Conservation (phyloP, 306 rosid genomes). For the Prunus salicina region DNA sequence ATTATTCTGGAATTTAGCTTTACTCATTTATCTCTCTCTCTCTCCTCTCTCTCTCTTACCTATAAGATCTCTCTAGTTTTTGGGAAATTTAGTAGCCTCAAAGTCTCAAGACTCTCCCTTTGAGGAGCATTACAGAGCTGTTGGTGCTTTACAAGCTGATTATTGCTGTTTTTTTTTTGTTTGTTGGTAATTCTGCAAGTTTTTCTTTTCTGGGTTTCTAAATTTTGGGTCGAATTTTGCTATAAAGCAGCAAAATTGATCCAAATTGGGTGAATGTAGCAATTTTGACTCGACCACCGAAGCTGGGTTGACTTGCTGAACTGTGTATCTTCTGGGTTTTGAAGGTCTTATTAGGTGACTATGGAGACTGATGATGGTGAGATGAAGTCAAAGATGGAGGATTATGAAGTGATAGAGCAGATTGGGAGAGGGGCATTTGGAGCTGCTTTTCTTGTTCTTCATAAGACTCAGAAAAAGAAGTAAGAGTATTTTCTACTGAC, state of each 20-base stretch:
- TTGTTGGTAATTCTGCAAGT: not conserved
- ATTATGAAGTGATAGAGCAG: conserved; percentile 73
- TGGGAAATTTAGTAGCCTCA: conserved; percentile 29
- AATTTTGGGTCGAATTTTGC: not conserved
- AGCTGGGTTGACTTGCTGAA: conserved; percentile 8
- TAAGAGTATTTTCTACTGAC: conserved; percentile 22
- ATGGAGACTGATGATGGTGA: conserved; percentile 65
- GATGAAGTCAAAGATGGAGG: conserved; percentile 61
- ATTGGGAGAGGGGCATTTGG: conserved; percentile 90
- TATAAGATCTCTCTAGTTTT: conserved; percentile 36
- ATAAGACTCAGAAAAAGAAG: conserved; percentile 66
- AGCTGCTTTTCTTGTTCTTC: conserved; percentile 76
- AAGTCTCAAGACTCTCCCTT: conserved; percentile 15
- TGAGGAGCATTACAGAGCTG: conserved; percentile 15
- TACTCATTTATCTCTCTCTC: conserved; percentile 29
- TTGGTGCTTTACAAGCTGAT: conserved; percentile 16
- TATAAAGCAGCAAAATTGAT: conserved; percentile 16
- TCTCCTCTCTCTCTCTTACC: conserved; percentile 19
- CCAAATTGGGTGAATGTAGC: conserved; percentile 11
- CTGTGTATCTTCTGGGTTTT: conserved; percentile 37
- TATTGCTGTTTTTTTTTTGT: not conserved
- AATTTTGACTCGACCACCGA: too few relatives aligned
- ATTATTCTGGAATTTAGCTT: conserved; percentile 36
- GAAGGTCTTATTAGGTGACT: conserved; percentile 30
- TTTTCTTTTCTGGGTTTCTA: conserved; percentile 6